Percentiles rank a stretch among this genome's conserved stretches.
Evolutionary conservation across 192 early-diverging fungal species (phyloP).

Genomic region (Ramicandelaber brevisporus): DNA sequence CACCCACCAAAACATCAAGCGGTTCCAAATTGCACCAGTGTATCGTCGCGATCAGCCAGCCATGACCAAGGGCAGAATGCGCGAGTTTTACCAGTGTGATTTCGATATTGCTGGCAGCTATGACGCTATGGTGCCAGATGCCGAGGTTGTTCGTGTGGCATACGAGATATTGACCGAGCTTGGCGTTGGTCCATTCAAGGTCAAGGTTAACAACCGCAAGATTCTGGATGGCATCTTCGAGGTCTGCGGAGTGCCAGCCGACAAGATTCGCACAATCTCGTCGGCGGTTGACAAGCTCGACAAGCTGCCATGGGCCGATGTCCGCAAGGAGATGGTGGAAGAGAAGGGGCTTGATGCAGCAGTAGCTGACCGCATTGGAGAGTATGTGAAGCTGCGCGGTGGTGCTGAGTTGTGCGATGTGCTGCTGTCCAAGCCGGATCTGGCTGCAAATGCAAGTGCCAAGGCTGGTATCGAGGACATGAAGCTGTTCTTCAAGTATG

Average conservation of each 20-base stretch:
- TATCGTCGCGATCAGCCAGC: conserved; percentile 96
- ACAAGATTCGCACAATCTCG: conserved; percentile 74
- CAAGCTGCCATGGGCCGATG: conserved; percentile 86
- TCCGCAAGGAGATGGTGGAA: conserved; percentile 76
- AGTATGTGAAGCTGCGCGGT: conserved; percentile 66
- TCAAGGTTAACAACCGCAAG: conserved; percentile 96
- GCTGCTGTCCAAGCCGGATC: conserved; percentile 32
- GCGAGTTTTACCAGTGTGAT: conserved; percentile 98
- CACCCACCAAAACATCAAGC: conserved; percentile 63
- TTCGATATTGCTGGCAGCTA: conserved; percentile 91
- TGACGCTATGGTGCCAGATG: conserved; percentile 93
- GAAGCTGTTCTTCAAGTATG: conserved; percentile 57
- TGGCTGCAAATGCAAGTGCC: conserved; percentile 40
- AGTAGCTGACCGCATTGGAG: conserved; percentile 77
- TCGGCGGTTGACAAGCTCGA: conserved; percentile 98
- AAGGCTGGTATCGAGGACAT: conserved; percentile 67
- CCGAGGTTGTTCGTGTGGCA: conserved; percentile 60
- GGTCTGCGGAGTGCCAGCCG: conserved; percentile 76
- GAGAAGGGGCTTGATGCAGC: conserved; percentile 64
- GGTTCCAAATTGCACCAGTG: conserved; percentile 96
- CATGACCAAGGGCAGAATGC: conserved; percentile 94
- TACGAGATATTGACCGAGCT: conserved; percentile 56
- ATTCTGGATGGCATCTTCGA: conserved; percentile 94
- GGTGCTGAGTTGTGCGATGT: conserved; percentile 46
- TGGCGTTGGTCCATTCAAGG: conserved; percentile 64